Evolutionary conservation across 331 rosid genomes (phyloP).

Genomic region (Quercus lobata): DNA sequence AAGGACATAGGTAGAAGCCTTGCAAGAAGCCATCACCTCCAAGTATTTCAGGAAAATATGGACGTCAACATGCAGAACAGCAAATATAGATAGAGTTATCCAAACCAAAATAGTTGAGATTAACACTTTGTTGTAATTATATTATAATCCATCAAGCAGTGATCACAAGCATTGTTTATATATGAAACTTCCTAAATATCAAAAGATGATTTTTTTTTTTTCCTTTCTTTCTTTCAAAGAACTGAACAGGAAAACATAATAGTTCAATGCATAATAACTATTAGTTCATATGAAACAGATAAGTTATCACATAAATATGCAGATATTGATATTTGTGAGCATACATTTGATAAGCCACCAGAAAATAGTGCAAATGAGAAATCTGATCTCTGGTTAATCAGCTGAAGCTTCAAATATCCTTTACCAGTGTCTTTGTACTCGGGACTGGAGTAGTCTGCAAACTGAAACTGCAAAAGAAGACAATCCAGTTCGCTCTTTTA

Average conservation of each 20-base stretch:
- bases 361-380: conserved; percentile 85
- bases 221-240: background rate
- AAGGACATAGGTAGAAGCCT: background rate
- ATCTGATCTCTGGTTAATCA: conserved; percentile 91
- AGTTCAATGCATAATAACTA: background rate
- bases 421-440: conserved; percentile 49
- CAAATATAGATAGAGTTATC: background rate
- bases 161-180: background rate
- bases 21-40: background rate
- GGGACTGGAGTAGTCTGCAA: conserved; percentile 64
- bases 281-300: background rate
- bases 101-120: background rate
- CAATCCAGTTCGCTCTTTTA: conserved; percentile 1
- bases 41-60: background rate
- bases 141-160: background rate
- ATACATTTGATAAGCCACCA: conserved; percentile 72
- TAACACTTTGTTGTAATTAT: background rate
- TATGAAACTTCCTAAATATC: background rate
- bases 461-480: conserved; percentile 57
- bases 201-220: background rate
- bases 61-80: background rate
- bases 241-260: background rate
- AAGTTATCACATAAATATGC: background rate
- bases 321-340: conserved; percentile 9
- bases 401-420: conserved; percentile 58